Evolutionary conservation across 2,329 filamentous ascomycete genomes (phyloP).

Genomic region (Fusarium foetens): DNA sequence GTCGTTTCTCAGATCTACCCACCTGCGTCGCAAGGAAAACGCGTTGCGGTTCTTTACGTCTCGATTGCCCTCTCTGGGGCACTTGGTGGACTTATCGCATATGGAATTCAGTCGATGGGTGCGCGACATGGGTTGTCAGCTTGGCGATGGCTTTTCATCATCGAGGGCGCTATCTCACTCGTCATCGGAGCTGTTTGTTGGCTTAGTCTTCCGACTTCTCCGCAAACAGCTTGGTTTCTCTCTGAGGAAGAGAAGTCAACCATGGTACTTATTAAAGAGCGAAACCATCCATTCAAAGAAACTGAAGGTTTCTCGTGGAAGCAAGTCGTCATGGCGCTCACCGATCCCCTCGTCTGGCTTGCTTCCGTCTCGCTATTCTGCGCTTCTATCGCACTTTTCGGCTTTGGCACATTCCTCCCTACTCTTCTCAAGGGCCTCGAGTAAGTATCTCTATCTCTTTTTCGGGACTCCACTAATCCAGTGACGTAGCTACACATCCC

Average conservation of each 20-base stretch:
- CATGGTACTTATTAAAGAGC: slow-evolving; percentile 41
- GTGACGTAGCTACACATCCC: slow-evolving; percentile 25
- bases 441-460: slow-evolving; percentile 7
- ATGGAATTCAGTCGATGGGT: slow-evolving; percentile 54
- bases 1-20: slow-evolving; percentile 14
- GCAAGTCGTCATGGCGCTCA: slow-evolving; percentile 37
- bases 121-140: slow-evolving; percentile 56
- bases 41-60: slow-evolving; percentile 46
- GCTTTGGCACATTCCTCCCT: slow-evolving; percentile 52
- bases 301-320: slow-evolving; percentile 38
- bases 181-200: slow-evolving; percentile 46
- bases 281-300: background rate
- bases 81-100: slow-evolving; percentile 46
- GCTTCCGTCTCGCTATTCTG: slow-evolving; percentile 32
- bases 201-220: slow-evolving; percentile 58
- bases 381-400: slow-evolving; percentile 45
- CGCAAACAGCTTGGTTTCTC: slow-evolving; percentile 57
- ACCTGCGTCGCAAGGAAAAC: slow-evolving; percentile 42
- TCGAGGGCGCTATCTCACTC: slow-evolving; percentile 53
- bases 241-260: slow-evolving; percentile 51
- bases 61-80: slow-evolving; percentile 47
- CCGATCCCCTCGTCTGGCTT: slow-evolving; percentile 47
- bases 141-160: slow-evolving; percentile 63
- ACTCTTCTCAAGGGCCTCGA: slow-evolving; percentile 50
- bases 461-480: background rate